Evolutionary conservation across 2,329 filamentous ascomycete species (phyloP), one percentile per base, ranked within the genome.

Genomic region (Fusarium sublunatum): DNA sequence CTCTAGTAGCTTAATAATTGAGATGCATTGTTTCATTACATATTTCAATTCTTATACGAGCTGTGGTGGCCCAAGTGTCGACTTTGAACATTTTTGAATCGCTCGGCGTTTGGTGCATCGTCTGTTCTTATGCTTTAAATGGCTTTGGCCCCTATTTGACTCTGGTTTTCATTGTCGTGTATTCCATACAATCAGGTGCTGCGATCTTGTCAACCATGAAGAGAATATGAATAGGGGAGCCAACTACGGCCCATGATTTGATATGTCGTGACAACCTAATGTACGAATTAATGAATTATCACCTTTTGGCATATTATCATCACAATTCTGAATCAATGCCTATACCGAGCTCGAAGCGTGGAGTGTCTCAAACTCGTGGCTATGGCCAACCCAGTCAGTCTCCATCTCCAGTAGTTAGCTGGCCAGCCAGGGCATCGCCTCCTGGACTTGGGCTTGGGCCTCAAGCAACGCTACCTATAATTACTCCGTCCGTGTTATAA

Each of bases 401-500:
- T 28, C 39, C 26, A 51, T 44, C 46, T 25, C 46, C 53, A 51
- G 51, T 51, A 44, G 24, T 32, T 42, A 59, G 26, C 39, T 41
- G 38, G 48, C 26, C 32, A 28, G 26, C 29, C 44, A 59, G 39
- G 58, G 48, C 58, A 63, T 66, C 40, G 19, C 55, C 62, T 60
- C 62, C 43, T 56, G 42, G 46, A 19, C 48, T 44, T 61, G 47
- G 51, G 46, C 47, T 65, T 61, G 34, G 58, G 43, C 53, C 45
- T 66, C 58, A 41, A 54, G 38, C 52, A 50, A 46, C 46, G 46
- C 53, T 44, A 46, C 32, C 24, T 26, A 64, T 56, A 60, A 60
- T 66, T 56, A 53, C 62, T 65, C 62, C 53, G 53, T 65, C 62
- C 53, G 53, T 60, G 42, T 63, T 63, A 51, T 49, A 48, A 44